Conservation (phyloP, 139 green algal genomes). For the Deuterostichococcus epilithicus region DNA sequence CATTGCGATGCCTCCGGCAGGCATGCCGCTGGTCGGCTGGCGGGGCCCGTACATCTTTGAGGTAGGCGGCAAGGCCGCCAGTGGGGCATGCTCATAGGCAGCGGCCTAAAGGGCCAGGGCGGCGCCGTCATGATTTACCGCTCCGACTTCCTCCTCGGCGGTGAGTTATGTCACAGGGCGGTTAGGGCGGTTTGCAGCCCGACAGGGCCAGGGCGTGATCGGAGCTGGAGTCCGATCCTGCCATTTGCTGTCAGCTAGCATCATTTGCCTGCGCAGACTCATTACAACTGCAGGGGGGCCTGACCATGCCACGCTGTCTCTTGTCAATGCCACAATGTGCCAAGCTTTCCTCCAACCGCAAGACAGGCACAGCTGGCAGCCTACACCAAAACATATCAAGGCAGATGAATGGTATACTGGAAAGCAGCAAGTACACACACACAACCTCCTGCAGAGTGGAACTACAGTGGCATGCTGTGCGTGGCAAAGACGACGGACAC, state of each 20-base stretch:
- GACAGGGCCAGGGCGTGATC: too few relatives aligned
- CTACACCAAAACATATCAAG: too few relatives aligned
- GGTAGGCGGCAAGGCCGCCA: slow-evolving; percentile 1
- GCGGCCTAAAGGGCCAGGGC: slow-evolving; percentile 61
- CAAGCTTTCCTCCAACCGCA: too few relatives aligned
- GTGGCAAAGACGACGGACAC: slow-evolving; percentile 35
- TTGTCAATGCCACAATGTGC: too few relatives aligned
- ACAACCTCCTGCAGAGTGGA: slow-evolving; percentile 38
- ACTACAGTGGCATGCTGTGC: slow-evolving; percentile 50
- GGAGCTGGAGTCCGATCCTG: too few relatives aligned
- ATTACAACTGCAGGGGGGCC: too few relatives aligned
- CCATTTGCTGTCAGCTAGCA: too few relatives aligned
- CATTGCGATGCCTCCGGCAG: slow-evolving; percentile 57
- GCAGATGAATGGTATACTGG: too few relatives aligned
- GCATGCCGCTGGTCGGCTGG: slow-evolving; percentile 69
- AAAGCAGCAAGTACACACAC: neutral
- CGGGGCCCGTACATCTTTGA: slow-evolving; percentile 77
- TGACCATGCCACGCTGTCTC: too few relatives aligned
- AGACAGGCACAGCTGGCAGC: too few relatives aligned
- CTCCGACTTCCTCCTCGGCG: slow-evolving; percentile 28
- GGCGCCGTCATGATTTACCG: slow-evolving; percentile 62
- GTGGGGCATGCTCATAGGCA: slow-evolving; percentile 75
- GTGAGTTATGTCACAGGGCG: neutral
- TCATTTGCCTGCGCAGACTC: too few relatives aligned
- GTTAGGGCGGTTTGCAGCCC: too few relatives aligned